phyloP scores from a whole-genome alignment of 106 monocot species.

The Acorus gramineus region DNA sequence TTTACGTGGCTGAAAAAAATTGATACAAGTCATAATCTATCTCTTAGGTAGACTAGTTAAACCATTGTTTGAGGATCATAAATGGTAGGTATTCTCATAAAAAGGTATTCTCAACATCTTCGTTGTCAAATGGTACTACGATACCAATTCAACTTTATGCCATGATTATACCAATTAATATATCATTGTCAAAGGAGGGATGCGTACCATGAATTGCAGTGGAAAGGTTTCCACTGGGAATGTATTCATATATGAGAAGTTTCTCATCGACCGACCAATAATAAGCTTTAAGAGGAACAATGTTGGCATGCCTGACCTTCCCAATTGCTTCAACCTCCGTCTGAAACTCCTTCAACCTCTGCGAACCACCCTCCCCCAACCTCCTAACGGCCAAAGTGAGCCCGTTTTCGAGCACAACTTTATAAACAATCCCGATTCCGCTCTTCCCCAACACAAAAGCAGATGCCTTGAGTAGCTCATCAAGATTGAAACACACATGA shows the following conservation, averaged over 20 bases:
- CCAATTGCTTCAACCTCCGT: slow-evolving; percentile 55
- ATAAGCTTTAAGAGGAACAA: slow-evolving; percentile 66
- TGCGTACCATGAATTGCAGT: slow-evolving; percentile 45
- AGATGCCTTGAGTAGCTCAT: slow-evolving; percentile 64
- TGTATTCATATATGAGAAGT: slow-evolving; percentile 71
- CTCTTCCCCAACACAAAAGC: slow-evolving; percentile 75
- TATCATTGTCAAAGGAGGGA: background rate
- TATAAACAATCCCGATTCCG: slow-evolving; percentile 61
- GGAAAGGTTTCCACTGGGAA: slow-evolving; percentile 60
- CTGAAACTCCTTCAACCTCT: slow-evolving; percentile 56
- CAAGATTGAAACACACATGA: slow-evolving; percentile 33
- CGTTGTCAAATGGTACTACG: no score
- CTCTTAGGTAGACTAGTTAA: slow-evolving; percentile 14
- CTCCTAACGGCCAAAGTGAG: slow-evolving; percentile 55
- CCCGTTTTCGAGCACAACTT: slow-evolving; percentile 63
- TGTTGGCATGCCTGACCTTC: slow-evolving; percentile 48
- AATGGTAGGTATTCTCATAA: no score
- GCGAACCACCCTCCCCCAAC: slow-evolving; percentile 61
- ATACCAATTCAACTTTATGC: no score
- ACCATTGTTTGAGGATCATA: no score
- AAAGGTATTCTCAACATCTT: no score
- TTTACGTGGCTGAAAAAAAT: no score
- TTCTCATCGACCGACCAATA: slow-evolving; percentile 90
- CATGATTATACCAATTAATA: no score
- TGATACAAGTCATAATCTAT: background rate